Conservation (phyloP, 345 rosid genomes). For the Bruguiera parviflora region DNA sequence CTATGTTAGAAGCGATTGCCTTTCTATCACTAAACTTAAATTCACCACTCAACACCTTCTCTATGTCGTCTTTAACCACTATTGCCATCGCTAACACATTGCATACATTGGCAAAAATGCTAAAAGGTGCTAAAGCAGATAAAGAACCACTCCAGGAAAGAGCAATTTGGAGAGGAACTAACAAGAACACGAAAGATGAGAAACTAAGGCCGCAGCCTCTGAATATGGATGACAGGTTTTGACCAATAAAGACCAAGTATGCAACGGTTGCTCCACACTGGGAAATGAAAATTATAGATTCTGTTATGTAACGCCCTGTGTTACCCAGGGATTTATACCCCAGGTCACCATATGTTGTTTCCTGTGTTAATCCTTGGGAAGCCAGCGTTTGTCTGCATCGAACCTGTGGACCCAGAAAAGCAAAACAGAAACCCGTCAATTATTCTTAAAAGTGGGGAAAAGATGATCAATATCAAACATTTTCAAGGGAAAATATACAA, state of each 20-base stretch:
- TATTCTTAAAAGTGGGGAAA: not conserved
- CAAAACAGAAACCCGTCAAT: not conserved
- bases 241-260: conserved; percentile 81
- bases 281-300: conserved; percentile 63
- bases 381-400: conserved; percentile 62
- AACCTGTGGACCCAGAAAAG: conserved; percentile 38
- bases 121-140: conserved; percentile 74
- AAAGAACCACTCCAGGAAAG: conserved; percentile 76
- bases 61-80: conserved; percentile 68
- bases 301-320: conserved; percentile 71
- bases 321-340: conserved; percentile 66
- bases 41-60: conserved; percentile 49
- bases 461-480: not conserved
- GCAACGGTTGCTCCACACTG: conserved; percentile 91
- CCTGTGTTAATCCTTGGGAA: conserved; percentile 47
- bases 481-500: not conserved
- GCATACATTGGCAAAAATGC: conserved; percentile 79
- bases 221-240: conserved; percentile 67
- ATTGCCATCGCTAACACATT: conserved; percentile 67
- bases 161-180: conserved; percentile 67
- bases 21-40: conserved; percentile 67
- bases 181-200: conserved; percentile 55
- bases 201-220: conserved; percentile 28
- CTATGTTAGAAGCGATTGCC: conserved; percentile 52
- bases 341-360: conserved; percentile 82